Conservation (phyloP, 192 early-diverging fungal species). For the Gamsiella multidivaricata region DNA sequence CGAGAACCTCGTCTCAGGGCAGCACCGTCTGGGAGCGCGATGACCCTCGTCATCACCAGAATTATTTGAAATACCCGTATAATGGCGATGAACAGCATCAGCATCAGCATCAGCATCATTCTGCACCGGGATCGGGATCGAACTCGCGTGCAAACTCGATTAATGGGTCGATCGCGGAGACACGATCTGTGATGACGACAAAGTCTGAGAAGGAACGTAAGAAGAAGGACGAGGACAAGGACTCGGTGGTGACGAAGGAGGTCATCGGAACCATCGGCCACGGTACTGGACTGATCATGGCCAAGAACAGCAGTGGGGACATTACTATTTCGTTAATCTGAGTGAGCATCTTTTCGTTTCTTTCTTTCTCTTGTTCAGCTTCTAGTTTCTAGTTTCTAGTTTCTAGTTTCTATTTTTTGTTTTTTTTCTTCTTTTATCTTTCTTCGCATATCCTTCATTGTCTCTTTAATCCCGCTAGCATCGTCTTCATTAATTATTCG, state of each 20-base stretch:
- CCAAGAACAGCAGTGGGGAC: slow-evolving; percentile 52
- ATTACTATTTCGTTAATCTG: slow-evolving; percentile 37
- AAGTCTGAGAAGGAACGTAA: slow-evolving; percentile 32
- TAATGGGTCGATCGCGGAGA: slow-evolving; percentile 24
- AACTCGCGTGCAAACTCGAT: slow-evolving; percentile 33
- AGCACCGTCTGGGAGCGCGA: slow-evolving; percentile 27
- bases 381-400: too few relatives aligned
- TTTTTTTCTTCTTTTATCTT: too few relatives aligned
- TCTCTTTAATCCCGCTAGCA: too few relatives aligned
- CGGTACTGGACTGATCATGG: slow-evolving; percentile 34
- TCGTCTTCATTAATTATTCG: too few relatives aligned
- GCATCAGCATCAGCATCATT: slow-evolving; percentile 6
- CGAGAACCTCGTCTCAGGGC: slow-evolving; percentile 40
- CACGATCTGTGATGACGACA: slow-evolving; percentile 16
- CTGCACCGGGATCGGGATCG: slow-evolving; percentile 19
- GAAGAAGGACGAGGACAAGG: slow-evolving; percentile 40
- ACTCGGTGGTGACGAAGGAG: slow-evolving; percentile 27
- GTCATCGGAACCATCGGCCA: slow-evolving; percentile 46
- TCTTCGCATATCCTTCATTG: too few relatives aligned
- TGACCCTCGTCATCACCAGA: slow-evolving; percentile 34
- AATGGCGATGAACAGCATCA: background rate
- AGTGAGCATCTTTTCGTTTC: too few relatives aligned
- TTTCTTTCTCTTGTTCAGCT: too few relatives aligned
- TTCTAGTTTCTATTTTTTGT: too few relatives aligned
- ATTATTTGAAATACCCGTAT: slow-evolving; percentile 29